phyloP scores from a whole-genome alignment of 106 monocot genomes.

The Xerophyta viscosa region DNA sequence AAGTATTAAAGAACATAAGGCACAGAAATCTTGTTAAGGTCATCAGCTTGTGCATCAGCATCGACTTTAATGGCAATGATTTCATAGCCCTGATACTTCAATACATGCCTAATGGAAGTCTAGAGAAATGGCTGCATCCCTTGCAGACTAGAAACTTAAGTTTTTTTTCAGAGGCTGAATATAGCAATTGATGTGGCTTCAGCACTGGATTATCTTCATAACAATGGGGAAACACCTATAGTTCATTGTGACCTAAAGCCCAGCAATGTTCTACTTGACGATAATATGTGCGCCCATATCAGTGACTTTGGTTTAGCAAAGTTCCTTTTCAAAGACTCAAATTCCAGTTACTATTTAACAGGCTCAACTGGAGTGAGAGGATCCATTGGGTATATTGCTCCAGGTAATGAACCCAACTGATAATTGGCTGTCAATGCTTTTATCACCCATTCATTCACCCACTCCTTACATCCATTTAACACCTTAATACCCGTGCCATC shows the following conservation, averaged over 20 bases:
- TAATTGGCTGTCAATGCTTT: no score
- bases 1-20: conserved; percentile 1
- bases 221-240: not conserved
- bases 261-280: conserved; percentile 3
- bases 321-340: not conserved
- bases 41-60: not conserved
- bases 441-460: not conserved
- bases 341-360: not conserved
- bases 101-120: conserved; percentile 16
- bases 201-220: conserved; percentile 5
- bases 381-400: conserved; percentile 4
- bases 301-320: conserved; percentile 6
- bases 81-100: conserved; percentile 8
- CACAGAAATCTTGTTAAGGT: conserved; percentile 10
- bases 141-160: not conserved
- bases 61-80: conserved; percentile 3
- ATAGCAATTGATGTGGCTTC: conserved; percentile 7
- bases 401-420: not conserved
- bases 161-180: conserved; percentile 1
- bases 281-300: conserved; percentile 2
- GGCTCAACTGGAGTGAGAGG: not conserved
- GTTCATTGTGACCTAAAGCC: conserved; percentile 9
- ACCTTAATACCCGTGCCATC: not conserved
- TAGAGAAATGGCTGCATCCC: conserved; percentile 16
- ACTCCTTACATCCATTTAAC: not conserved